phyloP scores from a whole-genome alignment of 176 grass and related monocot species.

The Avena insularis region DNA sequence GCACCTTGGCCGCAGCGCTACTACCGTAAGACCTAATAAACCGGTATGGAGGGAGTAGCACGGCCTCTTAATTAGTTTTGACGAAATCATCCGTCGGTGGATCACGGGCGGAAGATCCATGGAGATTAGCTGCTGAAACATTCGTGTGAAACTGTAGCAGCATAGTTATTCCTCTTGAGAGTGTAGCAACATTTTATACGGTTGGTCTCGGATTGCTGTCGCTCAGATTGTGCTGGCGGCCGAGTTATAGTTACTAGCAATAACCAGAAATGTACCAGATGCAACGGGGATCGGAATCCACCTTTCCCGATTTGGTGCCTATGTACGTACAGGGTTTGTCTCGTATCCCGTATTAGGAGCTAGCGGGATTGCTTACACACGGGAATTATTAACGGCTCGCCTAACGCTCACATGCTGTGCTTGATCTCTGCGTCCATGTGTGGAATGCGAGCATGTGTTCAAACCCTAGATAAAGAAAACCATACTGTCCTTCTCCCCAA shows the following conservation, averaged over 20 bases:
- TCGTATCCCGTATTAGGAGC: slow-evolving; percentile 2
- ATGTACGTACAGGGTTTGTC: slow-evolving; percentile 1
- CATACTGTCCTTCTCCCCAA: neutral
- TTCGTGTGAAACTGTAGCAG: too few relatives aligned
- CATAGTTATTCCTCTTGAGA: too few relatives aligned
- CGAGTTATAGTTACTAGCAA: neutral
- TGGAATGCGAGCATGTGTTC: slow-evolving; percentile 32
- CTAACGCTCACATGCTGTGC: slow-evolving; percentile 30
- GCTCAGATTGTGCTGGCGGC: slow-evolving; percentile 32
- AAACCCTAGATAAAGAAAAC: slow-evolving; percentile 29
- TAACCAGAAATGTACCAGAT: neutral
- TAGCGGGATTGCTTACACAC: neutral
- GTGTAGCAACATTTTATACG: too few relatives aligned
- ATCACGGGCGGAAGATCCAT: too few relatives aligned
- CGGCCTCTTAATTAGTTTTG: too few relatives aligned
- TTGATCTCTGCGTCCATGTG: neutral
- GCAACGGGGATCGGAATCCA: neutral
- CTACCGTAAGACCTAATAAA: too few relatives aligned
- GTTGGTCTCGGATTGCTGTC: slow-evolving; percentile 19
- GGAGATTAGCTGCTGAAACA: too few relatives aligned
- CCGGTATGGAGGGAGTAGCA: too few relatives aligned
- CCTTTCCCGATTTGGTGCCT: slow-evolving; percentile 32
- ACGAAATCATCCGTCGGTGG: too few relatives aligned
- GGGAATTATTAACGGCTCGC: slow-evolving; percentile 31
- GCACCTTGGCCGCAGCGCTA: too few relatives aligned